Base-by-base conservation (phyloP, 495 filamentous ascomycete species). In the Talaromyces adpressus region DNA sequence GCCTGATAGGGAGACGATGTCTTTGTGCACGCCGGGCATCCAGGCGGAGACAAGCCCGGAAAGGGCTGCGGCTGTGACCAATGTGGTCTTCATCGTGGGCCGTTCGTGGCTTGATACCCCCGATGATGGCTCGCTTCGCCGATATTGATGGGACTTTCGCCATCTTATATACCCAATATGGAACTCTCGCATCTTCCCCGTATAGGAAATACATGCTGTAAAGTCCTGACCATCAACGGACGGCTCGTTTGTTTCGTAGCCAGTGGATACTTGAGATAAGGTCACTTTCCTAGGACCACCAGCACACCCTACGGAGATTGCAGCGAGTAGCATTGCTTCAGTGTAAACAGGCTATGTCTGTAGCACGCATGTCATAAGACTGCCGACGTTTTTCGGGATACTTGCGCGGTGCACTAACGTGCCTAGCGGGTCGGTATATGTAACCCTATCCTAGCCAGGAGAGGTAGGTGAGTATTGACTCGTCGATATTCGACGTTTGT, bases 21-120 rank as follows among this genome's bases (percentile, higher is more conserved):
- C 51, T 52, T 68, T 70, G 62, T 76, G 62, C 9, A 66, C 65
- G 52, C 68, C 68, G n/a, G 73, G 72, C n/a, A 76, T 61, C 73
- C 73, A 74, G 34, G 71, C 71, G 8, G 62, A 29, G 11, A 66
- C 54, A 14, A 67, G 60, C 45, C 63, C 47, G 54, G 59, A 41
- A 51, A 71, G 62, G 3, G 62, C 52, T 36, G 58, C 59, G 0
- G 66, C 23, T 7, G 60, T 49, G 9, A 39, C 16, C 20, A 71
- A 29, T 51, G 32, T 65, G 8, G 57, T 54, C 25, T n/a, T 62
- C 59, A 62, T 53, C 25, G 1, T 56, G 59, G 36, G 49, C 23
- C 8, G 41, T 45, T n/a, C 4, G 53, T 49, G n/a, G 1, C 18
- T 18, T 20, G 45, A 20, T 49, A 20, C 9, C 18, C 45, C 22